Evolutionary conservation across 2,329 filamentous ascomycete genomes (phyloP).

Genomic region (Nigrospora osmanthi): DNA sequence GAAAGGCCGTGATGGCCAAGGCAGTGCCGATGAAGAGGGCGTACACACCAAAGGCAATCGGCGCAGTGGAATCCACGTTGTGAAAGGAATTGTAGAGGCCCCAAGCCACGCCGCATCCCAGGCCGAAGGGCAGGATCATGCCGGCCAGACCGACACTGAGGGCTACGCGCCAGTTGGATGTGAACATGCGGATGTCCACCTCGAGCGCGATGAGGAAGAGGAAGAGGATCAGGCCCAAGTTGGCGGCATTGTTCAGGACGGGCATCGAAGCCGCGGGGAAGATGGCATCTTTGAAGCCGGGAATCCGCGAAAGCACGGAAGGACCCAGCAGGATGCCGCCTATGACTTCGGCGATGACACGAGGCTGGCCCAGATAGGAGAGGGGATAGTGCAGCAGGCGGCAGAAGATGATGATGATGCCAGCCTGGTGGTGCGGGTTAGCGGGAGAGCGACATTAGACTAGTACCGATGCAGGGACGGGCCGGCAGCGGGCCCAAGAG

Average conservation of each 20-base stretch:
- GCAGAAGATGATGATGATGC: slow-evolving; percentile 67
- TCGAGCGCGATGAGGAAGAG: slow-evolving; percentile 71
- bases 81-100: slow-evolving; percentile 63
- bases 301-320: slow-evolving; percentile 66
- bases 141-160: slow-evolving; percentile 59
- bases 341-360: slow-evolving; percentile 72
- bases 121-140: slow-evolving; percentile 65
- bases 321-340: slow-evolving; percentile 68
- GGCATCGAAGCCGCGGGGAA: slow-evolving; percentile 61
- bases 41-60: slow-evolving; percentile 33
- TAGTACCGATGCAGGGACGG: not conserved
- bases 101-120: slow-evolving; percentile 63
- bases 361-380: slow-evolving; percentile 62
- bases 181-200: slow-evolving; percentile 61
- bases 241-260: slow-evolving; percentile 60
- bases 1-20: slow-evolving; percentile 85
- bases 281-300: slow-evolving; percentile 58
- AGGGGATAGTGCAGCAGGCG: slow-evolving; percentile 65
- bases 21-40: slow-evolving; percentile 82
- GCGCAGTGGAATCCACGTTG: slow-evolving; percentile 13
- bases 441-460: no score
- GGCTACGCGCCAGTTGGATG: slow-evolving; percentile 64
- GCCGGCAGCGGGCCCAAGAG: not conserved
- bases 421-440: slow-evolving; percentile 35
- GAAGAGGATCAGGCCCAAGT: slow-evolving; percentile 64